Evolutionary conservation across 257 asterid genomes (phyloP), one percentile per base, ranked within the genome.

Genomic region (Petrea volubilis): DNA sequence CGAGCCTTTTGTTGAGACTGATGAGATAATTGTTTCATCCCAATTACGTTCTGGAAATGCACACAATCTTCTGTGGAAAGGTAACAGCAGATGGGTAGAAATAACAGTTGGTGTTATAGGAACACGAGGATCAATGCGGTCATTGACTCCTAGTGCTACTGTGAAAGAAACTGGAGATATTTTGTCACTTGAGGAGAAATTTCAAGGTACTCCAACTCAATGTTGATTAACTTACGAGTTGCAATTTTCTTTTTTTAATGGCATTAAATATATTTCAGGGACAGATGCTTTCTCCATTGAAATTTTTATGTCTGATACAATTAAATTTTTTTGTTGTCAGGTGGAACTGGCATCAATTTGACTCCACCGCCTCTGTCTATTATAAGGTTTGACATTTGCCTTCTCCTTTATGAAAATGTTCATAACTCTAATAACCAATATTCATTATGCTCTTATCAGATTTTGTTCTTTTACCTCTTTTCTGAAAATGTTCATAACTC

Each of bases 261-360:
- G 38, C 38, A 60, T 0, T 6, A 9, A 50, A 64, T 43, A 41
- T 0, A 27, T 17, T 20, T 15, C 5, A n/a, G 27, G 29, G 0
- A 15, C 13, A 7, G 29, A 64, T 28, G 18, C 65, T 8, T 24
- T 53, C 31, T 29, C 13, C 61, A 41, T 50, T 25, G 29, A 59
- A 38, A 5, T 9, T 69, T 57, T 1, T 43, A 13, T 51, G 10
- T 55, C 70, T 80, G 27, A 83, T 74, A 33, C 50, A 25, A 33
- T 73, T 68, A 28, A 41, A 38, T 38, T 5, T 47, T 60, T 74
- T 38, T 23, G 13, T 71, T 82, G 47, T 79, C 88, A 91, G 97
- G 97, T 72, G 96, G 97, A 75, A 91, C 97, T n/a, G 96, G 96
- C 81, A 86, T 91, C 79, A 91, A 91, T 76, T 81, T 91, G 87